Percentiles rank a stretch among this genome's conserved stretches.
phyloP scores from a whole-genome alignment of 2,329 filamentous ascomycete species.

The Fusarium kyushuense region DNA sequence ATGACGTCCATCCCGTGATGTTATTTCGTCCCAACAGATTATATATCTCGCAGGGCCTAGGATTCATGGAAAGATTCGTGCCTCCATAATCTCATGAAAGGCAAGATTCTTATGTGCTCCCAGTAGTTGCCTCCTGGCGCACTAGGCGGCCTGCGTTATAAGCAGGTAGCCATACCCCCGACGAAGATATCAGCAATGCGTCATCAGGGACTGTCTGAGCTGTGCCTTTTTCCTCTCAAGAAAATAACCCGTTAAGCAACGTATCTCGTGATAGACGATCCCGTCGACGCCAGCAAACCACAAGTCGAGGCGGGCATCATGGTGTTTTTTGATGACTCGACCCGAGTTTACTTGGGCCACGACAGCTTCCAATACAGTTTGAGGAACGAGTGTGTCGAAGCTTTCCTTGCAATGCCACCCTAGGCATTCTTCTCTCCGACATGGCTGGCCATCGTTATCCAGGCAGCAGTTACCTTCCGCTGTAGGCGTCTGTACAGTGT shows the following conservation, averaged over 20 bases:
- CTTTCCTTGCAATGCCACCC: constrained; percentile 5
- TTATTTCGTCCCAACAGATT: neutral
- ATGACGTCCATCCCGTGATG: neutral
- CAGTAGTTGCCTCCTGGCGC: constrained; percentile 13
- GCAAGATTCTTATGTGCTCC: neutral
- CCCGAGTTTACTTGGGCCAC: neutral
- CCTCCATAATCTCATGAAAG: neutral
- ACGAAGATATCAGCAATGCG: constrained; percentile 9
- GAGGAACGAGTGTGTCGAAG: neutral
- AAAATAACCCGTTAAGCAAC: neutral
- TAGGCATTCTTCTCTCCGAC: neutral
- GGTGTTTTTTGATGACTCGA: neutral
- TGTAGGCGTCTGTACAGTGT: neutral
- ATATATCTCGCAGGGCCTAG: neutral
- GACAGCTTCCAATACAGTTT: neutral
- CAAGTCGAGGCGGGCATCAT: constrained; percentile 5
- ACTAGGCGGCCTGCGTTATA: constrained; percentile 7
- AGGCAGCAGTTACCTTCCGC: constrained; percentile 16
- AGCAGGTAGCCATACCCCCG: neutral
- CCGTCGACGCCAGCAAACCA: constrained; percentile 15
- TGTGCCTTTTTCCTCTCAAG: constrained; percentile 5
- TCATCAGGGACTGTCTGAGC: neutral
- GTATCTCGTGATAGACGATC: constrained; percentile 13
- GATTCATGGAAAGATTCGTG: neutral
- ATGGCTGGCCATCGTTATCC: constrained; percentile 11